Base-by-base conservation (phyloP, 2,329 filamentous ascomycete genomes). In the Botrytis fabae region DNA sequence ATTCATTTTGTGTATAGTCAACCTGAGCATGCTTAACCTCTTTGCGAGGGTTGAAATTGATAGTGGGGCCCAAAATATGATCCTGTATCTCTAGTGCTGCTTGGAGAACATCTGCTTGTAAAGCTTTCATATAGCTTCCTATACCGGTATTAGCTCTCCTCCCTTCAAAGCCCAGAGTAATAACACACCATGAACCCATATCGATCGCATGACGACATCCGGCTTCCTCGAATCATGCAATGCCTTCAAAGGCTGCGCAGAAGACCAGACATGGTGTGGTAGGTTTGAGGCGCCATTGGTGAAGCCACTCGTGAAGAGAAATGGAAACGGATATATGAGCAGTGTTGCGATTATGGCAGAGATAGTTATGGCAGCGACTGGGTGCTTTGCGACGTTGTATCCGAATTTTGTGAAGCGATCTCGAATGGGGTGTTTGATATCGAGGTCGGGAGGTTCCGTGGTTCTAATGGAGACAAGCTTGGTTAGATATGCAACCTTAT, bases 241-340 rank as follows among this genome's bases (percentile, higher is more conserved):
- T 65, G 87, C 87, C 51, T 87, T 83, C 71, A 92, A 84, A 42
- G 90, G 88, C 74, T 89, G 88, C 9, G 91, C 91, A 54, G 91
- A 91, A 40, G 92, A 94, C 93, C 93, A 95, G 77, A 93, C 92
- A 87, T 95, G 91, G 79, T 91, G 90, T 44, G 93, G 92, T 12
- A 94, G 84, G 75, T 90, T 92, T 70, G 91, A 91, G 38, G 90
- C 88, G 76, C 91, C 90, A 79, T 90, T 91, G 77, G 89, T 89
- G 76, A 92, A 91, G 81, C 92, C 90, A 79, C 88, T 90, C 1
- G 90, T 90, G 81, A 92, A 92, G 69, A 95, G 87, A 79, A 93
- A 94, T 32, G 92, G 87, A 70, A 93, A 90, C 12, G 92, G 92
- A 78, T 93, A 95, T 74, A 91, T 88, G 71, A 94, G 86, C 70